phyloP scores from a whole-genome alignment of 805 yeast genomes.

The Wickerhamomyces silvicola region DNA sequence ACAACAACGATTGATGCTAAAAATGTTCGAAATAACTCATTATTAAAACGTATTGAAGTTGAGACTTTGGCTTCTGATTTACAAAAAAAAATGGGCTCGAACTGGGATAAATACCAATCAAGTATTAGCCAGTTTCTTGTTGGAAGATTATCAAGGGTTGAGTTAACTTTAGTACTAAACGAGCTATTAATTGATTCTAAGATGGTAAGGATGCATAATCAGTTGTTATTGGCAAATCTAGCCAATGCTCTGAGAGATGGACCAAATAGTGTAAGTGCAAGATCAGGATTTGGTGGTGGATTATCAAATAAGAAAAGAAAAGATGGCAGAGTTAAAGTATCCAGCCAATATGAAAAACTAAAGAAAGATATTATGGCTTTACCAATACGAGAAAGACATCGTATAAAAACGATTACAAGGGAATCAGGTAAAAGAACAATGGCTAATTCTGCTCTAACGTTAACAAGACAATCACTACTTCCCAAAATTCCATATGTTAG shows the following conservation, averaged over 20 bases:
- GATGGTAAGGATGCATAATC: slow-evolving; percentile 65
- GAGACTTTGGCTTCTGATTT: slow-evolving; percentile 65
- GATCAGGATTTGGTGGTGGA: slow-evolving; percentile 44
- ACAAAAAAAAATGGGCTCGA: slow-evolving; percentile 61
- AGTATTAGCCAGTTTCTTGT: slow-evolving; percentile 67
- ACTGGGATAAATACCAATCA: slow-evolving; percentile 83
- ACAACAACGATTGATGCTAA: background rate
- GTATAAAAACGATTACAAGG: slow-evolving; percentile 76
- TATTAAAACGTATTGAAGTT: slow-evolving; percentile 45
- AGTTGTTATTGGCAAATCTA: slow-evolving; percentile 69
- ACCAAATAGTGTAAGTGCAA: slow-evolving; percentile 43
- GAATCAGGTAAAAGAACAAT: slow-evolving; percentile 77
- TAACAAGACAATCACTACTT: slow-evolving; percentile 49
- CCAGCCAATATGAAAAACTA: slow-evolving; percentile 73
- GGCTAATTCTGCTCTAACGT: slow-evolving; percentile 60
- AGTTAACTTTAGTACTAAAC: slow-evolving; percentile 53
- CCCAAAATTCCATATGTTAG: slow-evolving; percentile 79
- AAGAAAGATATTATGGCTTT: slow-evolving; percentile 83
- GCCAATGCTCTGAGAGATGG: slow-evolving; percentile 79
- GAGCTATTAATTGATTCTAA: slow-evolving; percentile 37
- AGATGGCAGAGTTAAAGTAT: slow-evolving; percentile 40
- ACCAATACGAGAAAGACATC: slow-evolving; percentile 75
- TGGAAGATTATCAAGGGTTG: slow-evolving; percentile 74
- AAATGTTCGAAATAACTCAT: background rate
- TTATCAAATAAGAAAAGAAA: slow-evolving; percentile 42